A percentile compares a stretch with the other conserved stretches of the same genome.
phyloP scores from a whole-genome alignment of 148 eudicot species.

The Linanthus parryae region DNA sequence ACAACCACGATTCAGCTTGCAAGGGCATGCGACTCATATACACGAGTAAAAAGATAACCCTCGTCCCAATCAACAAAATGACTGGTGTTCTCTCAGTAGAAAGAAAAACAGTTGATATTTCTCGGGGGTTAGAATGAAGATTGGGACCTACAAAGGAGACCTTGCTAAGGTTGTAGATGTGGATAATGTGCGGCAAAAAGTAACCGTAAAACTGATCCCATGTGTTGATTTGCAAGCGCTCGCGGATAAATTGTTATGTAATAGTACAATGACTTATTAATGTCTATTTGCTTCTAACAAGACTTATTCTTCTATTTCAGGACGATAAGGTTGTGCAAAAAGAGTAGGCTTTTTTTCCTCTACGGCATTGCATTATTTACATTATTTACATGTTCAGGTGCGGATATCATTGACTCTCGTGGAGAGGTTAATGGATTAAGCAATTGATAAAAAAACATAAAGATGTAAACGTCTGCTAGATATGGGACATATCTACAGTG shows the following conservation, averaged over 20 bases:
- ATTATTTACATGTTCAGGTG: too few relatives aligned
- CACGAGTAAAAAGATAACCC: slow-evolving; percentile 46
- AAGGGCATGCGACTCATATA: slow-evolving; percentile 89
- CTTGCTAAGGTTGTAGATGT: slow-evolving; percentile 97
- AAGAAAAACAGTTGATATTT: slow-evolving; percentile 77
- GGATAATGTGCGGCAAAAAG: slow-evolving; percentile 90
- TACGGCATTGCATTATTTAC: slow-evolving; percentile 80
- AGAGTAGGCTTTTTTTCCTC: slow-evolving; percentile 84
- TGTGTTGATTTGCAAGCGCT: slow-evolving; percentile 84
- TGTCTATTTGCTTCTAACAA: too few relatives aligned
- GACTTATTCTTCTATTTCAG: slow-evolving; percentile 30
- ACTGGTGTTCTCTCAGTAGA: slow-evolving; percentile 97
- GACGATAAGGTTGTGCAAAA: slow-evolving; percentile 90
- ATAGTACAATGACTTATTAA: too few relatives aligned
- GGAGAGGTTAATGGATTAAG: too few relatives aligned
- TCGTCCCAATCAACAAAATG: slow-evolving; percentile 97
- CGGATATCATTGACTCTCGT: too few relatives aligned
- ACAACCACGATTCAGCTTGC: too few relatives aligned
- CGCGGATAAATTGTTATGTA: slow-evolving; percentile 70
- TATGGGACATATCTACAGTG: too few relatives aligned
- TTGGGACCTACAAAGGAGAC: slow-evolving; percentile 88
- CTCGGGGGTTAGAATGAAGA: slow-evolving; percentile 95
- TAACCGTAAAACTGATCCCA: slow-evolving; percentile 81
- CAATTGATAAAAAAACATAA: too few relatives aligned
- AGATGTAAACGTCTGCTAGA: too few relatives aligned